Percentiles rank a stretch among this genome's conserved stretches.
Conservation (phyloP, 768 basidiomycete species). For the Phanerochaete sordida region DNA sequence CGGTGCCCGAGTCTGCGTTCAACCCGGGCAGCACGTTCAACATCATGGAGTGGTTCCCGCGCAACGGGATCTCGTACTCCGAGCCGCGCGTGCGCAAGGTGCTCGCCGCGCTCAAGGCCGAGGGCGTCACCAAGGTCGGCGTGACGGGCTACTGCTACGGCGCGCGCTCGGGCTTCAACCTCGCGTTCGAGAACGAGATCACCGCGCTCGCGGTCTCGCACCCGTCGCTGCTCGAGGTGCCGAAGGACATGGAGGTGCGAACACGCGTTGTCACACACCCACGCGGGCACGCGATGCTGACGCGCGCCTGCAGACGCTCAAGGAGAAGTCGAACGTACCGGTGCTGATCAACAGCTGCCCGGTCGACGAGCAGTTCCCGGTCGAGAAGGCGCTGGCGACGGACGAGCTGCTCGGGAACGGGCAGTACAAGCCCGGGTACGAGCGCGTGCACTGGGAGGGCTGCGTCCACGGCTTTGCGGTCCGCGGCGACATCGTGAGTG, state of each 20-base stretch:
- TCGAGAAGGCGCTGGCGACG: slow-evolving; percentile 31
- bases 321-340: slow-evolving; percentile 42
- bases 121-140: slow-evolving; percentile 56
- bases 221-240: slow-evolving; percentile 58
- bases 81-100: slow-evolving; percentile 50
- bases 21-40: slow-evolving; percentile 21
- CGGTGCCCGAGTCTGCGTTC: slow-evolving; percentile 3
- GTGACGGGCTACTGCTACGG: slow-evolving; percentile 72
- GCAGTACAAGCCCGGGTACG: slow-evolving; percentile 36
- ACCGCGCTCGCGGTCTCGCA: slow-evolving; percentile 50
- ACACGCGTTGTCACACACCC: too few relatives aligned
- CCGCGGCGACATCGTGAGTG: slow-evolving; percentile 36
- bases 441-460: slow-evolving; percentile 28
- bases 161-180: slow-evolving; percentile 58
- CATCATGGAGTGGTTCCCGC: slow-evolving; percentile 30
- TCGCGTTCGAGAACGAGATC: slow-evolving; percentile 53
- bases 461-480: slow-evolving; percentile 35
- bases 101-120: slow-evolving; percentile 49
- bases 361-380: slow-evolving; percentile 47
- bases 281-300: not conserved
- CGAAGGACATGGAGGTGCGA: slow-evolving; percentile 60
- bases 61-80: slow-evolving; percentile 25
- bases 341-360: slow-evolving; percentile 69
- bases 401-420: slow-evolving; percentile 38
- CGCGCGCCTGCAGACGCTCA: slow-evolving; percentile 37